These are phyloP conservation scores for Centaurea solstitialis DNA, from an alignment of 129 eudicot genomes.

Conservation along the genomic window DNA sequence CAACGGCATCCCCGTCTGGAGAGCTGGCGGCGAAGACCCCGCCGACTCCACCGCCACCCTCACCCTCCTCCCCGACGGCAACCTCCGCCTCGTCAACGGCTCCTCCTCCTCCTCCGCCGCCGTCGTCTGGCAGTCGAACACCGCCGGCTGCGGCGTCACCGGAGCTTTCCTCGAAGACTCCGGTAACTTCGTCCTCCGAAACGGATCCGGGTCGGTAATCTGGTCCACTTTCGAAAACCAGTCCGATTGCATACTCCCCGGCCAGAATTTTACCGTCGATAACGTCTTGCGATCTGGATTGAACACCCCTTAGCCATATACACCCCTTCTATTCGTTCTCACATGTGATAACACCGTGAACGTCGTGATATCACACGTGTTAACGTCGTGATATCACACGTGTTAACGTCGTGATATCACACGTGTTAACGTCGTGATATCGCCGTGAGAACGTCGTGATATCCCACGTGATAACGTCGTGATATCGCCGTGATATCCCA, in stretches of 20 bases:
- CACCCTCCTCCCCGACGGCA: constrained; percentile 47
- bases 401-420: too few relatives aligned
- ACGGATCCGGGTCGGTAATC: constrained; percentile 20
- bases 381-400: too few relatives aligned
- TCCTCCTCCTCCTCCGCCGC: too few relatives aligned
- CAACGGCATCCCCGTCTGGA: constrained; percentile 56
- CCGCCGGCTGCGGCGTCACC: constrained; percentile 53
- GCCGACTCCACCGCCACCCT: constrained; percentile 52
- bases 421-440: too few relatives aligned
- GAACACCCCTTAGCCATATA: too few relatives aligned
- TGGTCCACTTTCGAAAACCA: constrained; percentile 80
- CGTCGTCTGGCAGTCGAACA: constrained; percentile 65
- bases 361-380: too few relatives aligned
- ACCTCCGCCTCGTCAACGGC: constrained; percentile 63
- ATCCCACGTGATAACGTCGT: too few relatives aligned
- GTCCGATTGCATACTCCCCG: constrained; percentile 66
- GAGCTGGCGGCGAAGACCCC: constrained; percentile 17
- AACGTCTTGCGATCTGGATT: constrained; percentile 51
- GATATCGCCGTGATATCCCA: too few relatives aligned
- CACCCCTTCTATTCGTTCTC: too few relatives aligned
- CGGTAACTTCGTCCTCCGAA: constrained; percentile 61
- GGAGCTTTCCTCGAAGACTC: constrained; percentile 49
- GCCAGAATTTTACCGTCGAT: constrained; percentile 45
- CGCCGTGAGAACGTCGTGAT: too few relatives aligned
- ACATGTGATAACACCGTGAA: too few relatives aligned